These are phyloP conservation scores for Lecanicillium sp. DNA, from an alignment of 2,329 filamentous ascomycete genomes.

Conservation along the genomic window DNA sequence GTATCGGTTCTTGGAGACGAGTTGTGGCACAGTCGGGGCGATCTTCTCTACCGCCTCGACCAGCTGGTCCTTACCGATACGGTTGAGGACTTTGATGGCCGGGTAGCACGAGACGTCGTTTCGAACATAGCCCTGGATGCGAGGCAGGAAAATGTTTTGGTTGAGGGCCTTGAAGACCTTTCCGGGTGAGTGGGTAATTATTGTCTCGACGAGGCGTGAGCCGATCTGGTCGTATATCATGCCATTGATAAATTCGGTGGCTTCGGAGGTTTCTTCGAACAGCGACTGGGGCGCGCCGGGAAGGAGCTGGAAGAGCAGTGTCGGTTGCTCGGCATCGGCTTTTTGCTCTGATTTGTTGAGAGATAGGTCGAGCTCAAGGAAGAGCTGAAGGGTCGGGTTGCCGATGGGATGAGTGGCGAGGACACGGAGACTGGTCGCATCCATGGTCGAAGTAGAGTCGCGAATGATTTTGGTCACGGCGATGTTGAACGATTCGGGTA, in stretches of 20 bases:
- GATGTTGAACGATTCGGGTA: conserved; percentile 72
- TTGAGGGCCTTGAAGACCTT: conserved; percentile 90
- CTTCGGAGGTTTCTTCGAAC: conserved; percentile 64
- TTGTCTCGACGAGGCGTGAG: conserved; percentile 81
- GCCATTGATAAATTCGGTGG: conserved; percentile 71
- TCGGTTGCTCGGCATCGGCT: conserved; percentile 30
- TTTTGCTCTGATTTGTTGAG: conserved; percentile 56
- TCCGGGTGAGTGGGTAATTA: conserved; percentile 73
- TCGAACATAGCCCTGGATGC: conserved; percentile 73
- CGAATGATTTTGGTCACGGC: conserved; percentile 77
- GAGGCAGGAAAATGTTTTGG: conserved; percentile 69
- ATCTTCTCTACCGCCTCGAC: conserved; percentile 66
- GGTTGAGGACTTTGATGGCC: conserved; percentile 73
- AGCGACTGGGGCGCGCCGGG: conserved; percentile 69
- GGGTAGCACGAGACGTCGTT: conserved; percentile 91
- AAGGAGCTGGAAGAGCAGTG: conserved; percentile 70
- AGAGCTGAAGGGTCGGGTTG: conserved; percentile 85
- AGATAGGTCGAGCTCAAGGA: conserved; percentile 79
- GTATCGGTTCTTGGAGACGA: conserved; percentile 70
- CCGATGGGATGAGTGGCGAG: conserved; percentile 85
- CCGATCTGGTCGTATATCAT: conserved; percentile 88
- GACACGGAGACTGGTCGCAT: conserved; percentile 73
- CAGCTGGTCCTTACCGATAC: conserved; percentile 82
- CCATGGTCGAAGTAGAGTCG: conserved; percentile 68
- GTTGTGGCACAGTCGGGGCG: conserved; percentile 61